Percentiles rank a stretch among this genome's conserved stretches.
Evolutionary conservation across 2,329 filamentous ascomycete species (phyloP).

Genomic region (Chaetomiaceae sp.): DNA sequence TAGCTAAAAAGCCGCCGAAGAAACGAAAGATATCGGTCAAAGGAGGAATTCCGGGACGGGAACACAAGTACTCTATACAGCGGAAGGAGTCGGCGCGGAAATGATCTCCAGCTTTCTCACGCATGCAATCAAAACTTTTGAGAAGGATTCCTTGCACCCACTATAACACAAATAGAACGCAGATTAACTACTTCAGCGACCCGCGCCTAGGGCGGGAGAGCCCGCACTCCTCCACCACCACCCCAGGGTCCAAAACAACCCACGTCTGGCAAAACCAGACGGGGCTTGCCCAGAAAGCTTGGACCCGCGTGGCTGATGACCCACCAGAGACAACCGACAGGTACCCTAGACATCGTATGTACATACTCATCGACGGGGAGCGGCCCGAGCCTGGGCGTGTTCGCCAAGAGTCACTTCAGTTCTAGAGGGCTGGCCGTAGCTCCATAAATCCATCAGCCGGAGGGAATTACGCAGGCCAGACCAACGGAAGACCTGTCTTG

Average conservation of each 20-base stretch:
- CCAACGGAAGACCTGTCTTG: background rate
- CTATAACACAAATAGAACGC: background rate
- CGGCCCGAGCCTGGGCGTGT: background rate
- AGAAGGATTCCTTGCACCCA: background rate
- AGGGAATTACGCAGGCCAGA: no score
- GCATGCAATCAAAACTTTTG: background rate
- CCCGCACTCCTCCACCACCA: constrained; percentile 10
- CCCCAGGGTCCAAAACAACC: background rate
- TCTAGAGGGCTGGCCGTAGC: background rate
- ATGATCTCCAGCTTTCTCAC: no score
- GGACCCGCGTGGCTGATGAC: background rate
- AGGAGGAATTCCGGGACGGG: background rate
- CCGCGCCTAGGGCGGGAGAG: constrained; percentile 18
- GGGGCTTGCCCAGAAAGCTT: background rate
- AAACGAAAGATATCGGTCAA: background rate
- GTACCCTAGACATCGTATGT: constrained; percentile 1
- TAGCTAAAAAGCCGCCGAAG: background rate
- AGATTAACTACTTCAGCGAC: background rate
- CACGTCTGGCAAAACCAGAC: background rate
- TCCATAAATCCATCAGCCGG: background rate
- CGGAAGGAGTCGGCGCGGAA: no score
- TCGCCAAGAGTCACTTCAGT: constrained; percentile 5
- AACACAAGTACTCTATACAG: background rate
- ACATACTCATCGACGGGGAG: background rate
- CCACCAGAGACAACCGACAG: background rate